Conservation (phyloP, 495 filamentous ascomycete genomes). For the Penicillium crystallinum region DNA sequence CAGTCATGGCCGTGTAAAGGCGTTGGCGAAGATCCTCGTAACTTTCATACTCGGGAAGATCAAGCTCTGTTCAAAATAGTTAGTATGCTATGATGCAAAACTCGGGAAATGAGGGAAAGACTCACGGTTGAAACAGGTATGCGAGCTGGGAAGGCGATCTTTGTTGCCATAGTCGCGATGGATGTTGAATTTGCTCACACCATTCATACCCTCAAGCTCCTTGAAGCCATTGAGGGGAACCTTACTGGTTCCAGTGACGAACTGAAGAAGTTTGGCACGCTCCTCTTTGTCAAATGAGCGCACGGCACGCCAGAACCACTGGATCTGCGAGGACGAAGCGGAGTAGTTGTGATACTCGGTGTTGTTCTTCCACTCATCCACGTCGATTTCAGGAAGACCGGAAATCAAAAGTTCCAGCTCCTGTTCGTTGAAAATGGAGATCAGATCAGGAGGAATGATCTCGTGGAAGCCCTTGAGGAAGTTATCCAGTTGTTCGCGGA, state of each 20-base stretch:
- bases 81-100: constrained; percentile 18
- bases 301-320: constrained; percentile 99
- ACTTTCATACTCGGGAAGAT: constrained; percentile 96
- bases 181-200: constrained; percentile 96
- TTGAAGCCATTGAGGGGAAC: constrained; percentile 98
- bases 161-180: constrained; percentile 98
- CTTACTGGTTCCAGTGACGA: constrained; percentile 97
- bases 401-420: constrained; percentile 97
- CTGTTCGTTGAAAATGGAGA: constrained; percentile 98
- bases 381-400: constrained; percentile 91
- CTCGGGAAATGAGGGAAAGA: constrained; percentile 17
- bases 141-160: constrained; percentile 89
- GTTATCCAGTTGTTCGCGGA: constrained; percentile 88
- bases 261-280: constrained; percentile 93
- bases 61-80: constrained; percentile 67
- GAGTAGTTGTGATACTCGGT: constrained; percentile 99
- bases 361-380: constrained; percentile 98
- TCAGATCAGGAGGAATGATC: constrained; percentile 89
- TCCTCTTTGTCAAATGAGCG: constrained; percentile 99
- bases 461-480: constrained; percentile 98
- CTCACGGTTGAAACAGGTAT: constrained; percentile 99
- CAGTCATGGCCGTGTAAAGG: constrained; percentile 88
- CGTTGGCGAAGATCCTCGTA: constrained; percentile 87
- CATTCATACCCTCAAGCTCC: constrained; percentile 99
- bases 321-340: constrained; percentile 89